Base-by-base conservation (phyloP, 1,284 basidiomycete genomes). In the Ceraceosorus guamensis region DNA sequence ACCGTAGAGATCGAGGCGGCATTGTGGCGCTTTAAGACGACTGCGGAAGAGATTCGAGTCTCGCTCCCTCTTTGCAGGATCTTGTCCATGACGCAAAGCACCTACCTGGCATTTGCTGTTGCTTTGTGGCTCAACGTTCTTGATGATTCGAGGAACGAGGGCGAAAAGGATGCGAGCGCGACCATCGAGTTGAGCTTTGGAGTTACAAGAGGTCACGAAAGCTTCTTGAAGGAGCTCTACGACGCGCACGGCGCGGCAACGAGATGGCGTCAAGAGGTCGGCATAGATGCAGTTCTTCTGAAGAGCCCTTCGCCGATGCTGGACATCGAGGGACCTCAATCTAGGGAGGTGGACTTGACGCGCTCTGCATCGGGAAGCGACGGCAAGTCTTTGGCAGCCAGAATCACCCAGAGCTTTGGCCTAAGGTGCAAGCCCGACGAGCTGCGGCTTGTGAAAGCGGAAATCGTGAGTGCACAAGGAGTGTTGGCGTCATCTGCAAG, bases 11-110 rank as follows among this genome's bases (percentile, higher is more conserved):
- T 63, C 43, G 64, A 63, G 51, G 68, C 59, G 45, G 66, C 63
- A 48, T 60, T 62, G 45, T 70, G 59, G 55, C 56, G 48, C 39
- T 62, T 59, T 16, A 59, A 53, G 49, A 66, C 61, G 61, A 65
- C 63, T 14, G 60, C 61, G 53, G 63, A 65, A 45, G 66, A 64
- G 59, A 65, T 62, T 16, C 59, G 60, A 18, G 65, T 68, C 52
- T 65, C 61, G 46, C 53, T 70, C n/a, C 71, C 70, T 0, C 63
- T 70, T 11, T 63, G 60, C 11, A 62, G 62, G 16, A 62, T 73
- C 54, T 55, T 61, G 32, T 60, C 57, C 35, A 48, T 66, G 13
- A 59, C 62, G 18, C 49, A 55, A 5, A 51, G 59, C 6, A 39
- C 33, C 10, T 62, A 63, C 44, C 58, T 66, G 45, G 59, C 62